Evolutionary conservation across 768 basidiomycete species (phyloP), one percentile per base, ranked within the genome.

Genomic region (Mycena galopus): DNA sequence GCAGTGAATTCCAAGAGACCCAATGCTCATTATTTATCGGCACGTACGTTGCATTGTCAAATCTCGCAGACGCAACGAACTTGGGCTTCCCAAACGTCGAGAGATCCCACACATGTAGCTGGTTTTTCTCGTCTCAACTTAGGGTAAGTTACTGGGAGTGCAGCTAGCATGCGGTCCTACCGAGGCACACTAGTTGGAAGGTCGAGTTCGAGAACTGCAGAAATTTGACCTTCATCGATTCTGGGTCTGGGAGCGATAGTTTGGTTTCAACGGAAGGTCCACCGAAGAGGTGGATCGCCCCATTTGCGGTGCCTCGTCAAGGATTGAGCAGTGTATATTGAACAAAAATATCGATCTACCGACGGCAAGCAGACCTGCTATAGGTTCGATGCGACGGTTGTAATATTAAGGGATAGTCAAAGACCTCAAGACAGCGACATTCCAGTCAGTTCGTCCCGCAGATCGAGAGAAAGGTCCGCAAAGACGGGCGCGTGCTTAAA

Each of bases 251-350:
- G 14, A 92, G 77, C 19, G 77, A 78, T 35, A 93, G 77, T 64
- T 80, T 86, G 53, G 80, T 80, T 62, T 90, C 86, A 16, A 95
- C 93, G 4, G 92, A 89, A 3, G 91, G 87, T 7, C 88, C 85
- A 2, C 96, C 96, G 73, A 91, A 88, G 29, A 96, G 74, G 67
- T 91, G 85, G 37, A 96, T 86, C 1, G 78, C 67, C 0, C 96
- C 95, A n/a, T 81, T 78, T 6, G 86, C 79, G 0, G 94, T 94
- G 3, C 93, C 95, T 92, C 32, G 59, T 56, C 55, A 73, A 32
- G 32, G 37, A 55, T 71, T 53, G 69, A 63, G 70, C n/a, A 29
- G 55, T 67, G 44, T 17, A 3, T 11, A 4, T 14, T 55, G 32
- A 56, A 50, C 23, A 56, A 71, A n/a, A 27, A 60, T 61, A 61